Evolutionary conservation across 2,329 filamentous ascomycete genomes (phyloP).

Genomic region (Salinomyces thailandicus): DNA sequence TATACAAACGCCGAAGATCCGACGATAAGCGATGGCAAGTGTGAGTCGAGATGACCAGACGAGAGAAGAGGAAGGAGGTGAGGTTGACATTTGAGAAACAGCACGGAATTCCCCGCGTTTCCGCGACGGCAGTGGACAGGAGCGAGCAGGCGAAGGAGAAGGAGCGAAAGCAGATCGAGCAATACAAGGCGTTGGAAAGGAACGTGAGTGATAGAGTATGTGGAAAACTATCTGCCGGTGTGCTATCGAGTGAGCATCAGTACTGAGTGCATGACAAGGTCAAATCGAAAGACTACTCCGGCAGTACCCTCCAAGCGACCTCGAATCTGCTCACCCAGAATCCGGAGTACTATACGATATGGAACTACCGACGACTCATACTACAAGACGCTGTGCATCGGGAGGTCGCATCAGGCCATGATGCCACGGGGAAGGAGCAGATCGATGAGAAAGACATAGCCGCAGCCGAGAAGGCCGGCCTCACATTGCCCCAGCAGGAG

Average conservation of each 20-base stretch:
- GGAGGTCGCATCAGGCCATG: conserved; percentile 24
- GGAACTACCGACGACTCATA: conserved; percentile 73
- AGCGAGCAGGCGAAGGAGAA: conserved; percentile 61
- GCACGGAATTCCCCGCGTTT: conserved; percentile 69
- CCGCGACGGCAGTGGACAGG: conserved; percentile 37
- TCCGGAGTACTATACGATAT: conserved; percentile 83
- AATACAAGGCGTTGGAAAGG: conserved; percentile 62
- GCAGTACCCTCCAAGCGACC: conserved; percentile 54
- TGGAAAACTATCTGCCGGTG: neutral
- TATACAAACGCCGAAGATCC: neutral
- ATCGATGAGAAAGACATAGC: conserved; percentile 13
- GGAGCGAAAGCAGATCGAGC: conserved; percentile 64
- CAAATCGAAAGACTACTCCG: conserved; percentile 38
- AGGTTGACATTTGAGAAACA: conserved; percentile 31
- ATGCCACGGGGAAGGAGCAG: neutral
- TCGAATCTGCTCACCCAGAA: conserved; percentile 66
- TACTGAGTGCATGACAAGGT: conserved; percentile 25
- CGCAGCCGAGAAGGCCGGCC: conserved; percentile 15
- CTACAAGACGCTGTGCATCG: conserved; percentile 51
- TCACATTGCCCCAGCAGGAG: conserved; percentile 26
- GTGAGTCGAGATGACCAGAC: conserved; percentile 22
- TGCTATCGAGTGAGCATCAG: neutral
- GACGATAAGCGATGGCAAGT: conserved; percentile 27
- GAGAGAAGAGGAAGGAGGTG: conserved; percentile 7
- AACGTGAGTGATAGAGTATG: conserved; percentile 55